These are phyloP conservation scores for Raffaelea albimanens DNA, from an alignment of 2,329 filamentous ascomycete species.

Conservation along the genomic window DNA sequence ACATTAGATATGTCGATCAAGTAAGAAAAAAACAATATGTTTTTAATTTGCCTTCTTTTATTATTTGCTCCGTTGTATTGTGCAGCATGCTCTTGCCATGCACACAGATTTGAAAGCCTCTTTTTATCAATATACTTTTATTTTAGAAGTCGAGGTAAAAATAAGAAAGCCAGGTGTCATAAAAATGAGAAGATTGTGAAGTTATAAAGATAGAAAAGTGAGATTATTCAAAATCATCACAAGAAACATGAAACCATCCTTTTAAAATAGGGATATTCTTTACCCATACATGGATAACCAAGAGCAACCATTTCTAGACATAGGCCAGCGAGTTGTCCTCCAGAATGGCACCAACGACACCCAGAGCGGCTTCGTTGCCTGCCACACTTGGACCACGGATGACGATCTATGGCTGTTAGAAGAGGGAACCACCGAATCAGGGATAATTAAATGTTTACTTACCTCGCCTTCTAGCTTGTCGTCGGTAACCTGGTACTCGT, in stretches of 20 bases:
- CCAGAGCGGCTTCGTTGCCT: conserved; percentile 54
- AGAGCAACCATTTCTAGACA: conserved; percentile 19
- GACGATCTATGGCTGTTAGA: conserved; percentile 42
- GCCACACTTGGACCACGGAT: conserved; percentile 66
- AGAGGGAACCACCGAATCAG: no score
- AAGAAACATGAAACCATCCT: no score
- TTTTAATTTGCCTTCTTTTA: no score
- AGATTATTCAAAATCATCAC: not conserved
- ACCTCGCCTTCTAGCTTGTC: conserved; percentile 55
- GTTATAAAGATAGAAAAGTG: not conserved
- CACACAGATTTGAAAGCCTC: no score
- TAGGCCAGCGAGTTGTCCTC: conserved; percentile 66
- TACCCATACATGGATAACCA: not conserved
- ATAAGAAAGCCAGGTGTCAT: no score
- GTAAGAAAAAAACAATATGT: no score
- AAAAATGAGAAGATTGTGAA: not conserved
- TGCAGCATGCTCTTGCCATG: no score
- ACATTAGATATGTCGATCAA: no score
- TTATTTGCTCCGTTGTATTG: no score
- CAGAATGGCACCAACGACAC: conserved; percentile 54
- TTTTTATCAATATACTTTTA: no score
- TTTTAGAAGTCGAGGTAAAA: no score
- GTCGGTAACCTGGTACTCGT: conserved; percentile 52
- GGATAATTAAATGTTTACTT: conserved; percentile 19
- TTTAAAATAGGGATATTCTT: no score